Evolutionary conservation across 805 yeast species (phyloP).

Genomic region (Candida tammaniensis): DNA sequence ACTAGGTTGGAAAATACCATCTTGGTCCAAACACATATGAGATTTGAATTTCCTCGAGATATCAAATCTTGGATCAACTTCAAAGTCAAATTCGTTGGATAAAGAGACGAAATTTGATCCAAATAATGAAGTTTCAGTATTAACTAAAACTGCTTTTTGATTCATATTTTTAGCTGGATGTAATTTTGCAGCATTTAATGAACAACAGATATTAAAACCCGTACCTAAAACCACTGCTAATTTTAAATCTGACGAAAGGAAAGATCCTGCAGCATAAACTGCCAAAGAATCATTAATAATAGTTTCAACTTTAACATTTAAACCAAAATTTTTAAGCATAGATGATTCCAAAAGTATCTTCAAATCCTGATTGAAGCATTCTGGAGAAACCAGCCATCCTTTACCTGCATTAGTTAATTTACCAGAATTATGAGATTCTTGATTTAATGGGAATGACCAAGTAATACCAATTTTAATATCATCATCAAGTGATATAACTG

Average conservation of each 20-base stretch:
- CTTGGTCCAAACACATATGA: constrained; percentile 25
- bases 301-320: constrained; percentile 37
- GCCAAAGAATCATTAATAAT: constrained; percentile 68
- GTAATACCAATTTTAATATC: constrained; percentile 13
- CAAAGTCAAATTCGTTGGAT: constrained; percentile 38
- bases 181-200: constrained; percentile 19
- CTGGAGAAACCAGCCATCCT: constrained; percentile 50
- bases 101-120: constrained; percentile 37
- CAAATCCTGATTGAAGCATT: constrained; percentile 40
- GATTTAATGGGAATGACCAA: constrained; percentile 43
- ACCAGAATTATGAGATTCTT: constrained; percentile 41
- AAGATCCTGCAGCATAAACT: constrained; percentile 54
- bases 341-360: constrained; percentile 37
- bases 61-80: constrained; percentile 27
- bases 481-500: constrained; percentile 8
- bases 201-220: constrained; percentile 58
- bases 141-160: constrained; percentile 28
- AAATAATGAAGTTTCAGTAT: constrained; percentile 57
- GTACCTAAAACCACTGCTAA: constrained; percentile 68
- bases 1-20: constrained; percentile 49
- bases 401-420: constrained; percentile 56
- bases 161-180: constrained; percentile 14
- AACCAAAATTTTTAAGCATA: constrained; percentile 19
- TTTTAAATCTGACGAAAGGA: constrained; percentile 31
- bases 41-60: constrained; percentile 18